Evolutionary conservation across 106 monocot genomes (phyloP).

Genomic region (Phalaenopsis aphrodite): DNA sequence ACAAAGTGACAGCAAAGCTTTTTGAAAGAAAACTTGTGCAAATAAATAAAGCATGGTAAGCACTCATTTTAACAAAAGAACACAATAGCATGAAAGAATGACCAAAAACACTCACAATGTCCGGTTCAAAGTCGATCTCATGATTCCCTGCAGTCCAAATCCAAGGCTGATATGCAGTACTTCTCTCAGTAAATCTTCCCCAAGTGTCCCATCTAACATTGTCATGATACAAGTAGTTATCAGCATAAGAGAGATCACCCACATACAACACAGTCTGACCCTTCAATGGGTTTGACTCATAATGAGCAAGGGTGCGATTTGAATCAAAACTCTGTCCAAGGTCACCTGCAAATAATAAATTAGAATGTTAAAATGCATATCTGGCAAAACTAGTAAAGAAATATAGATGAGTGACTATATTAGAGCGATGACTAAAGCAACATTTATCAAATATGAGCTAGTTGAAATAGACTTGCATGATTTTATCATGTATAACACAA

Average conservation of each 20-base stretch:
- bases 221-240: constrained; percentile 61
- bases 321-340: constrained; percentile 82
- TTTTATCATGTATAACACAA: too few relatives aligned
- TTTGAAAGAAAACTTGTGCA: background rate
- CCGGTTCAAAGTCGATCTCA: constrained; percentile 78
- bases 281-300: constrained; percentile 35
- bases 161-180: constrained; percentile 74
- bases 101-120: constrained; percentile 38
- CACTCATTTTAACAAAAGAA: background rate
- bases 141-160: constrained; percentile 92
- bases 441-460: too few relatives aligned
- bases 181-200: constrained; percentile 80
- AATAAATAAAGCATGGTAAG: background rate
- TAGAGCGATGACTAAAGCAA: too few relatives aligned
- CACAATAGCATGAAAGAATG: background rate
- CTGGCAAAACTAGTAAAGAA: too few relatives aligned
- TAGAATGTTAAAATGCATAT: too few relatives aligned
- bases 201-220: constrained; percentile 87
- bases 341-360: constrained; percentile 29
- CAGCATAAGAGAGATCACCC: constrained; percentile 79
- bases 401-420: too few relatives aligned
- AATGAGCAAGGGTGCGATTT: constrained; percentile 64
- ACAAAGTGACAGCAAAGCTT: background rate
- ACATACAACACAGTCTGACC: constrained; percentile 65
- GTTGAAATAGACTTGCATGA: too few relatives aligned